Percentiles rank a stretch among this genome's conserved stretches.
These are phyloP conservation scores for Xerocomellus intermedius DNA, from an alignment of 768 basidiomycete genomes.

Conservation along the genomic window DNA sequence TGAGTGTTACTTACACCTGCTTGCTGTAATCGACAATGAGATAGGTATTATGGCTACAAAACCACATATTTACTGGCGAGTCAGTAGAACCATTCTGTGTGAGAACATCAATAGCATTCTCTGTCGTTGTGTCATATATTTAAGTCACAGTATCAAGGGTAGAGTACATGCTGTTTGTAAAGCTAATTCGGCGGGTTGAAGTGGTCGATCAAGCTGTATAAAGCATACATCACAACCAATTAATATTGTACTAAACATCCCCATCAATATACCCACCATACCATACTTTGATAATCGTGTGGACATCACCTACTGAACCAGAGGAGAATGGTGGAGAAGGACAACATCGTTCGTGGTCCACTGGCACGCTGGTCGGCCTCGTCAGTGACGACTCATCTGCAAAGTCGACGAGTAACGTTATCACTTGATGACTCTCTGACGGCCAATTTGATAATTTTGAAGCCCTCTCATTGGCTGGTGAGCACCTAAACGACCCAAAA, in stretches of 20 bases:
- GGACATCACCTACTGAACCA: slow-evolving; percentile 51
- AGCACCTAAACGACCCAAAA: no score
- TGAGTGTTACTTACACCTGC: no score
- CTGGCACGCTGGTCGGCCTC: not conserved
- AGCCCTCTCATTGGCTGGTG: no score
- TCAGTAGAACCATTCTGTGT: not conserved
- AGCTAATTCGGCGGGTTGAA: not conserved
- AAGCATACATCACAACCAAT: no score
- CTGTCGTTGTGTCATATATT: not conserved
- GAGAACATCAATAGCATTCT: not conserved
- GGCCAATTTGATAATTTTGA: no score
- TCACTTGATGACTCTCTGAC: no score
- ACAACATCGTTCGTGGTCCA: slow-evolving; percentile 36
- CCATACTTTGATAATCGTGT: not conserved
- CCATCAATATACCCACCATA: not conserved
- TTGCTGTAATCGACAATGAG: no score
- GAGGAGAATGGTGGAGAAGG: slow-evolving; percentile 52
- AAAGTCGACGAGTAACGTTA: no score
- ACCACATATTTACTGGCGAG: not conserved
- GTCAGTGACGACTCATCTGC: no score
- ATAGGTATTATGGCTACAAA: no score
- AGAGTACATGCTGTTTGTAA: not conserved
- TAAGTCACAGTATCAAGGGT: no score
- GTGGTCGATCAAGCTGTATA: not conserved
- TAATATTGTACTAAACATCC: no score